phyloP scores from a whole-genome alignment of 306 rosid species.

The Coriaria nepalensis region DNA sequence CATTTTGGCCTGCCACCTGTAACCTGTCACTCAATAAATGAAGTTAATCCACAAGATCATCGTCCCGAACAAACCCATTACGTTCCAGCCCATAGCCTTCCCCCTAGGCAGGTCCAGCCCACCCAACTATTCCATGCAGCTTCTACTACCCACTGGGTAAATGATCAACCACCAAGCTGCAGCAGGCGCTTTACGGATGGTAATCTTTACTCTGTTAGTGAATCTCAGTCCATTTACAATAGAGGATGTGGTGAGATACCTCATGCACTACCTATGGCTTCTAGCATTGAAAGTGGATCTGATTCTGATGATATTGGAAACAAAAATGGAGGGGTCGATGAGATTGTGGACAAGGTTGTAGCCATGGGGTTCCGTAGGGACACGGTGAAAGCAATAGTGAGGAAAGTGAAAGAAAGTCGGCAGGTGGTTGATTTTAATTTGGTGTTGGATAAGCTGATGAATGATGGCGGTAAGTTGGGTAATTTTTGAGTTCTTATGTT shows the following conservation, averaged over 20 bases:
- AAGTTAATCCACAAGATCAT: conserved; percentile 47
- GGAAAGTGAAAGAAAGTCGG: conserved; percentile 72
- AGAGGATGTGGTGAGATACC: conserved; percentile 55
- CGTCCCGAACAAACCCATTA: conserved; percentile 63
- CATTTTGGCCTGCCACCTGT: no score
- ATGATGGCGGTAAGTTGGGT: no score
- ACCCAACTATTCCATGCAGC: conserved; percentile 54
- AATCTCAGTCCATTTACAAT: no score
- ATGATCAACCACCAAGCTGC: conserved; percentile 50
- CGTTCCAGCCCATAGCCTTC: conserved; percentile 51
- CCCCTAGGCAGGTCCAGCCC: conserved; percentile 45
- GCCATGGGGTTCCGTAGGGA: conserved; percentile 85
- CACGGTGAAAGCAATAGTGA: conserved; percentile 68
- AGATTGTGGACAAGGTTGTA: conserved; percentile 67
- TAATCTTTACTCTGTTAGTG: no score
- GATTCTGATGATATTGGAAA: conserved; percentile 53
- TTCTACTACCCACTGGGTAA: conserved; percentile 26
- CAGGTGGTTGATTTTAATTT: conserved; percentile 75
- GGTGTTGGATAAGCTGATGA: conserved; percentile 81
- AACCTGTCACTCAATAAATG: no score
- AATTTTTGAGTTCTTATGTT: no score
- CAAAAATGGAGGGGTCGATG: conserved; percentile 59
- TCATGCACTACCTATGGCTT: conserved; percentile 57
- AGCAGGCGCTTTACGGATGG: no score
- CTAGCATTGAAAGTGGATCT: conserved; percentile 38